Conservation (phyloP, 176 grass and related monocot species). For the Pharus latifolius region DNA sequence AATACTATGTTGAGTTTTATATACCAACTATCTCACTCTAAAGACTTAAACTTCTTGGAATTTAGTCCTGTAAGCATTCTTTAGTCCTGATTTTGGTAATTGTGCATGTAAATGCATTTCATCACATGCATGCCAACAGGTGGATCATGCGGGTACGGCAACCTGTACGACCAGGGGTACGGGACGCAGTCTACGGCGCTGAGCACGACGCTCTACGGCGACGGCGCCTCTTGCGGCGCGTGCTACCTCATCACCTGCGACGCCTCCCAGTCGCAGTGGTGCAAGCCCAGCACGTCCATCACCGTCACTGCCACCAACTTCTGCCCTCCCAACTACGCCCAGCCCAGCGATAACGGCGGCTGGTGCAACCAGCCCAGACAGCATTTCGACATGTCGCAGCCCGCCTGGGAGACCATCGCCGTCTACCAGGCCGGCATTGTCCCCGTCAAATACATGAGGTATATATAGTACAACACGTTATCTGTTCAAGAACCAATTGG, state of each 20-base stretch:
- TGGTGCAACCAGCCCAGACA: constrained; percentile 34
- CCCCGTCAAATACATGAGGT: constrained; percentile 6
- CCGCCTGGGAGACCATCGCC: constrained; percentile 36
- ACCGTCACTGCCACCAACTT: constrained; percentile 41
- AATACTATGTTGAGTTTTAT: too few species aligned
- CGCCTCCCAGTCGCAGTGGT: not conserved
- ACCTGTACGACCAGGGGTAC: constrained; percentile 38
- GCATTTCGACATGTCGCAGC: constrained; percentile 51
- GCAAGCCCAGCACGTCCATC: constrained; percentile 19
- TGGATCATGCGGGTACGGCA: constrained; percentile 46
- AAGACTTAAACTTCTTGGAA: too few species aligned
- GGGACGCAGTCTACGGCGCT: constrained; percentile 37
- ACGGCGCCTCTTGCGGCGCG: constrained; percentile 30
- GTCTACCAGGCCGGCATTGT: constrained; percentile 9
- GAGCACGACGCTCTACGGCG: constrained; percentile 45
- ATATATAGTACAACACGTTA: too few species aligned
- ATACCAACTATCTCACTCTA: too few species aligned
- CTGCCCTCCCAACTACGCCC: constrained; percentile 36
- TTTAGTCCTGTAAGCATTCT: too few species aligned
- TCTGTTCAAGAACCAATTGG: too few species aligned
- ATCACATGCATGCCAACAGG: not conserved
- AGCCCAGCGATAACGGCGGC: constrained; percentile 1
- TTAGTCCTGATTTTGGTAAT: too few species aligned
- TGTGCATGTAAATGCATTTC: not conserved
- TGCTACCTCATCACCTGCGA: constrained; percentile 29